Evolutionary conservation across 768 basidiomycete species (phyloP).

Genomic region (Podaxis sp.): DNA sequence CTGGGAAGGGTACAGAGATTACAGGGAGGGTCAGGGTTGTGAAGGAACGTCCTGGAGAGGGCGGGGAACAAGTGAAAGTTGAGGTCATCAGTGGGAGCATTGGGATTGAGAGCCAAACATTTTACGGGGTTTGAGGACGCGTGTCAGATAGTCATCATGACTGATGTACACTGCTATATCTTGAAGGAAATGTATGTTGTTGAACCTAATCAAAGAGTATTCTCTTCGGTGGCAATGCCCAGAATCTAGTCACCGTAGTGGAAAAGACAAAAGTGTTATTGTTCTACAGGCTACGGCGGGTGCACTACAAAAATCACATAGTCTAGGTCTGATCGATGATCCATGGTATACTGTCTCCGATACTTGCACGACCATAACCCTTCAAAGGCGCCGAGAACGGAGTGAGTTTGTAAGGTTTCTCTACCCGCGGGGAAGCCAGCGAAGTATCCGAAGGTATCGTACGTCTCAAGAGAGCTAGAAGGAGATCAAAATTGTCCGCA

Average conservation of each 20-base stretch:
- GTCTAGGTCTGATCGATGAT: neutral
- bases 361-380: too few relatives aligned
- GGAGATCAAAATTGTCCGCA: neutral
- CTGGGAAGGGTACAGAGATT: conserved; percentile 34
- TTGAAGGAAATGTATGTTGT: neutral
- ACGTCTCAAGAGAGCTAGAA: neutral
- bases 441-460: neutral
- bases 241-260: neutral
- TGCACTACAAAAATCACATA: neutral
- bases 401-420: neutral
- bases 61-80: neutral
- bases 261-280: neutral
- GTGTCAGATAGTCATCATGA: neutral
- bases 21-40: conserved; percentile 36
- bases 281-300: neutral
- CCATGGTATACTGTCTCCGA: too few relatives aligned
- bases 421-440: neutral
- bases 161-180: neutral
- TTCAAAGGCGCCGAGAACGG: neutral
- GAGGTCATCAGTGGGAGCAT: conserved; percentile 12
- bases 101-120: conserved; percentile 3
- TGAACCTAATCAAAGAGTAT: neutral
- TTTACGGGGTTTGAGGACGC: neutral
- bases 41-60: neutral
- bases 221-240: neutral